These are phyloP conservation scores for Saccharomycopsis crataegensis DNA, from an alignment of 1,139 yeast genomes.

Conservation along the genomic window DNA sequence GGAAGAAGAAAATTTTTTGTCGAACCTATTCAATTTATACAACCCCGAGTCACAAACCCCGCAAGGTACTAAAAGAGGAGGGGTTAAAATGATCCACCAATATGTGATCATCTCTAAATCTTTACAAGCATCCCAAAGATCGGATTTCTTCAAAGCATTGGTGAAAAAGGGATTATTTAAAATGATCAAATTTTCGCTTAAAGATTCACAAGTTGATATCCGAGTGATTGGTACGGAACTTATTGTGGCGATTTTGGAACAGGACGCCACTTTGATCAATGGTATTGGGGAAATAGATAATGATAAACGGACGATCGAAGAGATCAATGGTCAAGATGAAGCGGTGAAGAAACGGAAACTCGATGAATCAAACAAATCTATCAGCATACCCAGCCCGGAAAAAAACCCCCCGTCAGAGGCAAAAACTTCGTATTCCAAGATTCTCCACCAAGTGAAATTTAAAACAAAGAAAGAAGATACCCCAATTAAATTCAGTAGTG, in stretches of 20 bases:
- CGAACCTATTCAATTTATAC: constrained; percentile 35
- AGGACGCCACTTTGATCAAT: constrained; percentile 65
- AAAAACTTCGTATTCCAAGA: not conserved
- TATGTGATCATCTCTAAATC: constrained; percentile 69
- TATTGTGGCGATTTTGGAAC: constrained; percentile 74
- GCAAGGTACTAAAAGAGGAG: constrained; percentile 47
- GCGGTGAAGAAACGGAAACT: constrained; percentile 1
- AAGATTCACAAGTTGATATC: constrained; percentile 43
- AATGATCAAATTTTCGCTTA: constrained; percentile 66
- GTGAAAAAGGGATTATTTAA: constrained; percentile 64
- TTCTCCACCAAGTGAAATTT: not conserved
- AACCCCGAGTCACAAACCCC: constrained; percentile 3
- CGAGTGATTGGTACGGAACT: constrained; percentile 77
- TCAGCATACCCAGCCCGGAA: not conserved
- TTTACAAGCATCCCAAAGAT: constrained; percentile 55
- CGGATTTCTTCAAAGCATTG: constrained; percentile 57
- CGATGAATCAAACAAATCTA: not conserved
- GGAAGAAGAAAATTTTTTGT: constrained; percentile 40
- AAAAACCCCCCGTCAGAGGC: not conserved
- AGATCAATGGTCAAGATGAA: constrained; percentile 13
- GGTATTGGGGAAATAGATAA: constrained; percentile 22
- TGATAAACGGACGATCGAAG: not conserved
- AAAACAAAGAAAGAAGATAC: not conserved
- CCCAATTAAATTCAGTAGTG: not conserved
- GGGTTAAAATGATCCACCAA: constrained; percentile 74